Conservation (phyloP, 805 yeast genomes). For the Torulaspora microellipsoides region DNA sequence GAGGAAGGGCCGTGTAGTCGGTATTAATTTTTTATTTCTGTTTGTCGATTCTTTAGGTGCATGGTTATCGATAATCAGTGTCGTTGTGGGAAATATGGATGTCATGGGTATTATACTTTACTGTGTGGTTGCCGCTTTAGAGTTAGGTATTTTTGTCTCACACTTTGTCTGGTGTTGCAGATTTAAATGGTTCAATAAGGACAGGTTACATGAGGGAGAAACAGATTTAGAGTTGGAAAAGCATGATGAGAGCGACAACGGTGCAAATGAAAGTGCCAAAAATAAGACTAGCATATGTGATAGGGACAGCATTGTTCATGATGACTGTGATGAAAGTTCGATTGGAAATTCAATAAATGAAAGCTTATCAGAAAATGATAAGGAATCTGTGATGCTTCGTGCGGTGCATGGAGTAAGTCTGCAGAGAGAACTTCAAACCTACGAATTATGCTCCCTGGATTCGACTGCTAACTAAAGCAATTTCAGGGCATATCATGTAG, state of each 20-base stretch:
- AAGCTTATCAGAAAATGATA: background rate
- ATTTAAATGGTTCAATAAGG: conserved; percentile 29
- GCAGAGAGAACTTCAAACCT: background rate
- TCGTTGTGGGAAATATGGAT: conserved; percentile 60
- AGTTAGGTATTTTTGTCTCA: conserved; percentile 67
- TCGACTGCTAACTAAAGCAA: background rate
- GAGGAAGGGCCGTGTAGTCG: conserved; percentile 79
- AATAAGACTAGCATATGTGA: too few relatives aligned
- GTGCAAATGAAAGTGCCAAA: too few relatives aligned
- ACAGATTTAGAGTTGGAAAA: background rate
- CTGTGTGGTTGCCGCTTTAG: conserved; percentile 66
- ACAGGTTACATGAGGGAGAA: background rate
- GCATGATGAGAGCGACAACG: background rate
- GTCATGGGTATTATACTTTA: conserved; percentile 76
- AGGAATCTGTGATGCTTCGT: background rate
- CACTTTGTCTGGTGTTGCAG: conserved; percentile 67
- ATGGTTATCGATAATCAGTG: conserved; percentile 62
- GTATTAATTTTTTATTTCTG: conserved; percentile 79
- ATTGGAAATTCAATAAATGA: too few relatives aligned
- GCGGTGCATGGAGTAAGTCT: conserved; percentile 4
- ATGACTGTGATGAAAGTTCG: too few relatives aligned
- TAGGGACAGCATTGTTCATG: too few relatives aligned
- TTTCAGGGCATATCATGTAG: background rate
- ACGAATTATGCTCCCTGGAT: background rate
- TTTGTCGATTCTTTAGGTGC: conserved; percentile 80